These are phyloP conservation scores for Microbotryum lychnidis-dioicae DNA, from an alignment of 1,284 basidiomycete species.

Conservation along the genomic window DNA sequence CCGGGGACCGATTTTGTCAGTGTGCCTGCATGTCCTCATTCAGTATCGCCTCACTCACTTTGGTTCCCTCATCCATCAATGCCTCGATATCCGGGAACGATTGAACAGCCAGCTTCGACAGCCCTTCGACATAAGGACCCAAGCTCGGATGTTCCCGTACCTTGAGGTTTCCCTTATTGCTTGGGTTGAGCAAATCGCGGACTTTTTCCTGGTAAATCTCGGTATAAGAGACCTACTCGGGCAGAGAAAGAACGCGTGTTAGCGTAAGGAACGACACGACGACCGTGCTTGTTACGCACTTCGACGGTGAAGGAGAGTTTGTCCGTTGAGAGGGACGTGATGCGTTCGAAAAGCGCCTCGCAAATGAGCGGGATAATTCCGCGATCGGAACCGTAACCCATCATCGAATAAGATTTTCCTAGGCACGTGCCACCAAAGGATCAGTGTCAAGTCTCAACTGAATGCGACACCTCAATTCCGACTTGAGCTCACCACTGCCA, in stretches of 20 bases:
- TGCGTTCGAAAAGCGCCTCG: constrained; percentile 79
- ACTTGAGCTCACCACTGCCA: constrained; percentile 33
- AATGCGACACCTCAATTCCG: not conserved
- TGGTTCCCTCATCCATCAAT: constrained; percentile 99
- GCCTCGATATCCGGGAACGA: constrained; percentile 94
- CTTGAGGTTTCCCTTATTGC: constrained; percentile 89
- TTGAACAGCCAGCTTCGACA: constrained; percentile 84
- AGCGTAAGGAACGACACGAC: no score
- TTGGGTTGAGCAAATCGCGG: constrained; percentile 90
- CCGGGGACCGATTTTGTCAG: no score
- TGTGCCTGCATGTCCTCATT: no score
- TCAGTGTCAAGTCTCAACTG: not conserved
- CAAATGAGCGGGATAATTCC: constrained; percentile 96
- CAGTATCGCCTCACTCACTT: constrained; percentile 43
- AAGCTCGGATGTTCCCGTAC: constrained; percentile 87
- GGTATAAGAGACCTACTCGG: constrained; percentile 89
- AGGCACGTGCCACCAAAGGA: not conserved
- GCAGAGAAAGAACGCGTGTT: not conserved
- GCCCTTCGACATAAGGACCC: constrained; percentile 87
- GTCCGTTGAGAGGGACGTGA: constrained; percentile 41
- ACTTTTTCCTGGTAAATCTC: constrained; percentile 99
- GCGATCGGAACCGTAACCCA: constrained; percentile 96
- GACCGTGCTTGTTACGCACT: not conserved
- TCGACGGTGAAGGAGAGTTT: constrained; percentile 23
- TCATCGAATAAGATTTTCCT: constrained; percentile 59